Percentiles rank a stretch among this genome's conserved stretches.
These are phyloP conservation scores for Talaromyces borbonicus DNA, from an alignment of 495 filamentous ascomycete genomes.

Conservation along the genomic window DNA sequence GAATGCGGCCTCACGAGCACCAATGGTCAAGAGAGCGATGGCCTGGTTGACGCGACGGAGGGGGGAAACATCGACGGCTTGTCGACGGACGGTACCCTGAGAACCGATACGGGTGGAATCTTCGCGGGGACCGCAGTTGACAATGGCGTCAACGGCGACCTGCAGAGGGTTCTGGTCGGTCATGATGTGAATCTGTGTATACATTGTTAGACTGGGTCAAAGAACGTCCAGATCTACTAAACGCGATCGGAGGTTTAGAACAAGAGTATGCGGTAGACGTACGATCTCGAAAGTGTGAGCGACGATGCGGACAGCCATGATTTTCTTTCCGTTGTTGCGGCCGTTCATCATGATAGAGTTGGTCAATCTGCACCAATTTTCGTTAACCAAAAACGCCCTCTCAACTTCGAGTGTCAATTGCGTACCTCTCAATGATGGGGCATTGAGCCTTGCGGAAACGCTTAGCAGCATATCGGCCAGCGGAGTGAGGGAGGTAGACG, in stretches of 20 bases:
- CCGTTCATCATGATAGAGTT: constrained; percentile 99
- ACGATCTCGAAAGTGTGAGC: constrained; percentile 99
- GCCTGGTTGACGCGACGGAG: constrained; percentile 99
- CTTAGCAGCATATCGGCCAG: constrained; percentile 97
- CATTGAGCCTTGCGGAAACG: constrained; percentile 99
- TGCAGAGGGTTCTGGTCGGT: constrained; percentile 99
- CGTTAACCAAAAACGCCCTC: not conserved
- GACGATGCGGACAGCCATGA: constrained; percentile 98
- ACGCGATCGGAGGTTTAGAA: too few relatives aligned
- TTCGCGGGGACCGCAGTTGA: constrained; percentile 99
- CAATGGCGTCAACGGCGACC: constrained; percentile 97
- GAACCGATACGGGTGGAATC: constrained; percentile 99
- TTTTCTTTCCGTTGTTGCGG: constrained; percentile 99
- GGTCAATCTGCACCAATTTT: constrained; percentile 50
- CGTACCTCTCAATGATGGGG: constrained; percentile 91
- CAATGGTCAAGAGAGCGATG: constrained; percentile 93
- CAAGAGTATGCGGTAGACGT: constrained; percentile 34
- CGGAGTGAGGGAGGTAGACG: constrained; percentile 97
- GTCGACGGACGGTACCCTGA: constrained; percentile 97
- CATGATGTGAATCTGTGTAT: constrained; percentile 89
- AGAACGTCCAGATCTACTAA: too few relatives aligned
- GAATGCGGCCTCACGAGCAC: constrained; percentile 95
- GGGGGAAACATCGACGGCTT: constrained; percentile 99
- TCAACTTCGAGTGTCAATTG: not conserved
- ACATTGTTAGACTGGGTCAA: constrained; percentile 5